Conservation (phyloP, 2,329 filamentous ascomycete species). For the Colletotrichum shisoi region DNA sequence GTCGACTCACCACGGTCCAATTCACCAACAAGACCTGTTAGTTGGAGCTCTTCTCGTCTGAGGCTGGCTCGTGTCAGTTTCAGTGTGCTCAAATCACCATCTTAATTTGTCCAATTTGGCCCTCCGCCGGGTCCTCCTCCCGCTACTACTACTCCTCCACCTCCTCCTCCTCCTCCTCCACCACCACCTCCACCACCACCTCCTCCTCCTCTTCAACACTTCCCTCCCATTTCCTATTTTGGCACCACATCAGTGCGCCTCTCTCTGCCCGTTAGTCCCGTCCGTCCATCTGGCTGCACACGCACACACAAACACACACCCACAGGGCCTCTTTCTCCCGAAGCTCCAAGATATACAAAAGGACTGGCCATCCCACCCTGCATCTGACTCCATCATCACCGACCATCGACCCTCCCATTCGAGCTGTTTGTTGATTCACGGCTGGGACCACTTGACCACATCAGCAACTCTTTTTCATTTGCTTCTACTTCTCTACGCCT, state of each 20-base stretch:
- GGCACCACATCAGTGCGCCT: conserved; percentile 50
- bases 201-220: conserved; percentile 43
- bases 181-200: too few relatives aligned
- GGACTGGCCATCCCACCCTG: conserved; percentile 39
- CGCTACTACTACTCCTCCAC: background rate
- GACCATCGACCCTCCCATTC: conserved; percentile 37
- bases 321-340: conserved; percentile 17
- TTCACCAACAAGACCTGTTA: conserved; percentile 38
- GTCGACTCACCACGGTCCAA: conserved; percentile 40
- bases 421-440: conserved; percentile 40
- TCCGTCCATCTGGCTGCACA: conserved; percentile 37
- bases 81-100: conserved; percentile 41
- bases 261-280: conserved; percentile 44
- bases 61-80: conserved; percentile 46
- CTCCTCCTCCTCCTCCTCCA: conserved; percentile 41
- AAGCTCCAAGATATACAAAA: conserved; percentile 37
- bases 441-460: conserved; percentile 37
- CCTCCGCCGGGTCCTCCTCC: conserved; percentile 41
- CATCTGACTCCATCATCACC: conserved; percentile 22
- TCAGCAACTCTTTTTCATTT: conserved; percentile 34
- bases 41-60: conserved; percentile 41
- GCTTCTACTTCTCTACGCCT: conserved; percentile 30
- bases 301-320: background rate
- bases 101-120: conserved; percentile 43
- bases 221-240: conserved; percentile 53